Percentiles rank a stretch among this genome's conserved stretches.
These are phyloP conservation scores for Piper betle DNA, from an alignment of 164 flowering plant genomes.

Conservation along the genomic window DNA sequence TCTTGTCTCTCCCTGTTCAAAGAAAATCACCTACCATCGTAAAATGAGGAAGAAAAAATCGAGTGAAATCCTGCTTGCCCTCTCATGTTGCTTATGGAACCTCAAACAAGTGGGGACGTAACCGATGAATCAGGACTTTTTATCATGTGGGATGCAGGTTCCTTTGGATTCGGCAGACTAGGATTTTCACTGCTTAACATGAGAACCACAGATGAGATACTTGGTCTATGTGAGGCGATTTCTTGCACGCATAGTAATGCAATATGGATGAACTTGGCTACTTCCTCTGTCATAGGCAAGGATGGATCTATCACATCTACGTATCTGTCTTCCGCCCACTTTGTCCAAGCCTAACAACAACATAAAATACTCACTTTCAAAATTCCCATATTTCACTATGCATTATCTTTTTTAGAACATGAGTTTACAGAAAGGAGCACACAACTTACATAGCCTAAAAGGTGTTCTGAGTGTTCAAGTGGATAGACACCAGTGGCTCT, in stretches of 20 bases:
- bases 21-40: no score
- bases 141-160: slow-evolving; percentile 14
- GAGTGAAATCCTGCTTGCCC: no score
- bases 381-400: no score
- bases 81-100: no score
- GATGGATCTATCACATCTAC: slow-evolving; percentile 6
- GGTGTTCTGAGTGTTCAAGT: neutral
- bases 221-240: slow-evolving; percentile 1
- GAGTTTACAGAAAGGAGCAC: neutral
- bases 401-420: neutral
- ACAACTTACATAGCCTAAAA: neutral
- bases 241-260: slow-evolving; percentile 6
- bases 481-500: neutral
- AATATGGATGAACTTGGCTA: slow-evolving; percentile 8
- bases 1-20: no score
- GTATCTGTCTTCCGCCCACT: slow-evolving; percentile 5
- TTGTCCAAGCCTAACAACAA: slow-evolving; percentile 8
- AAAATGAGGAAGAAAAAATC: no score
- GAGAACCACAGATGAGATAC: slow-evolving; percentile 1
- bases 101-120: no score
- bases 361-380: neutral
- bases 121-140: neutral
- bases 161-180: slow-evolving; percentile 14
- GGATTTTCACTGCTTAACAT: slow-evolving; percentile 1
- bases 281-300: neutral